Percentiles rank a stretch among this genome's conserved stretches.
Evolutionary conservation across 768 basidiomycete species (phyloP).

Genomic region (Auriscalpium microsporum): DNA sequence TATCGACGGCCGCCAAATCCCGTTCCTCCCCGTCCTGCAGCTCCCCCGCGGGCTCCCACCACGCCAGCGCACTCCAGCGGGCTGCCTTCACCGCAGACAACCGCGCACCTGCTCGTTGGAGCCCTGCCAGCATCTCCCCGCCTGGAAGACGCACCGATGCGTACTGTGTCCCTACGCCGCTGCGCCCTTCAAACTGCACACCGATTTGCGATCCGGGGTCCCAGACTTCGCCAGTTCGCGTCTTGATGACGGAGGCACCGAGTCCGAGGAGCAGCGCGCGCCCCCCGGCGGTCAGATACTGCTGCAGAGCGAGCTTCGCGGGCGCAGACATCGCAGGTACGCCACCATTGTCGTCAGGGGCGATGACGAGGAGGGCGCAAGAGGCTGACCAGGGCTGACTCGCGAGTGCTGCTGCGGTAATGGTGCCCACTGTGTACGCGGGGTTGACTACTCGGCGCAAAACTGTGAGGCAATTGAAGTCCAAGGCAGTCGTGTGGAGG

Average conservation of each 20-base stretch:
- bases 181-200: not conserved
- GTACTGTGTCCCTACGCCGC: not conserved
- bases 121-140: not conserved
- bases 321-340: constrained; percentile 30
- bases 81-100: not conserved
- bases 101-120: not conserved
- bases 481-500: constrained; percentile 40
- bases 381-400: constrained; percentile 68
- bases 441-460: constrained; percentile 56
- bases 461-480: constrained; percentile 5
- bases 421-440: constrained; percentile 69
- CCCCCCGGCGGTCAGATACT: constrained; percentile 63
- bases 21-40: not conserved
- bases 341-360: constrained; percentile 39
- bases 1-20: constrained; percentile 5
- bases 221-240: constrained; percentile 13
- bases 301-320: constrained; percentile 39
- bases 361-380: constrained; percentile 75
- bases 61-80: not conserved
- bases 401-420: constrained; percentile 47
- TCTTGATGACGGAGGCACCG: constrained; percentile 41
- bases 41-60: not conserved
- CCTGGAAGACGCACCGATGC: not conserved
- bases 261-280: constrained; percentile 60
- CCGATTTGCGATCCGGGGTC: constrained; percentile 31